Base-by-base conservation (phyloP, 1,139 yeast species). In the Zygosaccharomyces pseudobailii region DNA sequence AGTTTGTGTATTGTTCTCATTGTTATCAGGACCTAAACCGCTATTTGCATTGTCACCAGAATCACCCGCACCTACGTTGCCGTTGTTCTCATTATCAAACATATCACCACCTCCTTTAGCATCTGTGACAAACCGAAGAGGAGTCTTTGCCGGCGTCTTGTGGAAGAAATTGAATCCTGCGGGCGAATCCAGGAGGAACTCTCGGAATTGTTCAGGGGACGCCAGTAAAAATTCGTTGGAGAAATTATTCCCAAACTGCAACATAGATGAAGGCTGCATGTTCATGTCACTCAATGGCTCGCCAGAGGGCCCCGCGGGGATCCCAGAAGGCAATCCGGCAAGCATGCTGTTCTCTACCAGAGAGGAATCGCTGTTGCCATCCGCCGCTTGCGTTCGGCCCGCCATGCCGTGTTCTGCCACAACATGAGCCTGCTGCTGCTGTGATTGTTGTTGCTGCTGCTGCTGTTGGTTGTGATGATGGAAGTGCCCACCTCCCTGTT, bases 131-230 rank as follows among this genome's bases (percentile, higher is more conserved):
- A 63, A 64, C 39, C 59, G 50, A 30, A 64, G 50, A 3, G 68
- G 67, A 8, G 67, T 61, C 55, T 60, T 64, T 20, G 67, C 66
- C 13, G 67, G 67, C 2, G 67, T 62, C 40, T 58, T 62, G 31
- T 62, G 65, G 46, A 61, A 58, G 24, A 60, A 48, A 46, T 60
- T 61, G 23, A 59, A 51, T 6, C 62, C 61, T n/a, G 58, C 63
- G 10, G 68, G 68, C 5, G 68, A 64, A 19, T 64, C 68, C n/a
- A 62, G 55, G 42, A 64, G 43, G 41, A 62, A 62, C 46, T 64
- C 68, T 47, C 58, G 59, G 35, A 64, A 55, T 42, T 63, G 66
- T 43, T 62, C 68, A 8, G 68, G 66, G 17, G 66, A 61, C 2
- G 64, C 57, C 42, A 64, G 50, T 40, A 62, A 43, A 49, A 62